These are phyloP conservation scores for Exidia glandulosa DNA, from an alignment of 768 basidiomycete genomes.

Conservation along the genomic window DNA sequence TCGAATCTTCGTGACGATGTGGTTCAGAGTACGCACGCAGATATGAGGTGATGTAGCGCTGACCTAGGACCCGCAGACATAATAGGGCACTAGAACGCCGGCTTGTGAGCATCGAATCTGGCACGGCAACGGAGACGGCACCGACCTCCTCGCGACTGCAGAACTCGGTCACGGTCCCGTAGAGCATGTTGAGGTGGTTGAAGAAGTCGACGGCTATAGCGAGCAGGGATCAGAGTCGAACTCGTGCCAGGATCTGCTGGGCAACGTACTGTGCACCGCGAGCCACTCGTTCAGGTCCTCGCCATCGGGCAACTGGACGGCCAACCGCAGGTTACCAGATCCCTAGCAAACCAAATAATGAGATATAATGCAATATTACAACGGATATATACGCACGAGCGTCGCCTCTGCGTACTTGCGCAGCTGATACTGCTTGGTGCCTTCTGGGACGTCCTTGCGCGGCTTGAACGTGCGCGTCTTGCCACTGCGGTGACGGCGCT, in stretches of 20 bases:
- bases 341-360: constrained; percentile 42
- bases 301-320: constrained; percentile 90
- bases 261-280: constrained; percentile 83
- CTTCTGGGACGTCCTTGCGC: constrained; percentile 87
- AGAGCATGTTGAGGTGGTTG: constrained; percentile 99
- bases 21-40: not conserved
- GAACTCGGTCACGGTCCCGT: constrained; percentile 96
- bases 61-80: constrained; percentile 94
- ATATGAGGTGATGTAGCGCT: constrained; percentile 15
- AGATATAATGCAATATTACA: not conserved
- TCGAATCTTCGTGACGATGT: constrained; percentile 51
- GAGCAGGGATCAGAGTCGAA: constrained; percentile 1
- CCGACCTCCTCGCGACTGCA: constrained; percentile 86
- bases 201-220: constrained; percentile 92
- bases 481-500: constrained; percentile 35
- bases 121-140: constrained; percentile 2
- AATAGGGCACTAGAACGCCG: constrained; percentile 61
- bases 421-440: constrained; percentile 95
- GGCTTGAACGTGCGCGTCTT: constrained; percentile 96
- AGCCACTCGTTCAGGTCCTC: constrained; percentile 98
- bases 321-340: constrained; percentile 86
- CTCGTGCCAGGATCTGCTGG: not conserved
- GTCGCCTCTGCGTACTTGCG: constrained; percentile 98
- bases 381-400: constrained; percentile 33
- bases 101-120: constrained; percentile 2